These are phyloP conservation scores for Panaeolus cyanescens DNA, from an alignment of 768 basidiomycete species.

Conservation along the genomic window DNA sequence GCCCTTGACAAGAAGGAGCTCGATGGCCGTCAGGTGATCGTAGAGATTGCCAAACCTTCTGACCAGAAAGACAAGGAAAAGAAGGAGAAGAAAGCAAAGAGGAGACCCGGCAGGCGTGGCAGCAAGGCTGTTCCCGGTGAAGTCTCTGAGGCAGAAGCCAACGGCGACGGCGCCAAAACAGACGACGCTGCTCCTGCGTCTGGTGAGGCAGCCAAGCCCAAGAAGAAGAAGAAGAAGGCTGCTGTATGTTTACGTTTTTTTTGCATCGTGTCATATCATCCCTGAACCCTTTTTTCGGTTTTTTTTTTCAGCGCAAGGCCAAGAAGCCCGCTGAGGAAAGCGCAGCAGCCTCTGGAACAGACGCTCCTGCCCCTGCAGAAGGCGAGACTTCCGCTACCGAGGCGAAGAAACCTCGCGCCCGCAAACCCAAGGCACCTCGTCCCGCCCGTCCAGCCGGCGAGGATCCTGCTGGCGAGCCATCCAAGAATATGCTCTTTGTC, in stretches of 20 bases:
- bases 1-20: conserved; percentile 86
- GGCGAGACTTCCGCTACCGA: conserved; percentile 38
- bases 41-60: conserved; percentile 91
- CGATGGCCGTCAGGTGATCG: conserved; percentile 84
- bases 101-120: conserved; percentile 84
- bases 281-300: conserved; percentile 21
- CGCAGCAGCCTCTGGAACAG: conserved; percentile 31
- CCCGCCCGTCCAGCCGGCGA: conserved; percentile 73
- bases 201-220: conserved; percentile 75
- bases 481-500: conserved; percentile 89
- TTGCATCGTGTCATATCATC: conserved; percentile 10
- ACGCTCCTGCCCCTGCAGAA: conserved; percentile 34
- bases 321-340: conserved; percentile 39
- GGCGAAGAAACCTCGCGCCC: conserved; percentile 55
- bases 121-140: conserved; percentile 86
- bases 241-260: conserved; percentile 44
- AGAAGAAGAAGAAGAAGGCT: conserved; percentile 82
- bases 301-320: conserved; percentile 55
- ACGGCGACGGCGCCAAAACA: conserved; percentile 68
- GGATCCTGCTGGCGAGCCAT: conserved; percentile 85
- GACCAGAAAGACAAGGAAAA: conserved; percentile 85
- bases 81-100: conserved; percentile 78
- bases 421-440: conserved; percentile 61
- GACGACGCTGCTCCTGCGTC: conserved; percentile 56
- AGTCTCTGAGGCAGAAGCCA: conserved; percentile 87